phyloP scores from a whole-genome alignment of 768 basidiomycete genomes.

The Exsudoporus frostii region DNA sequence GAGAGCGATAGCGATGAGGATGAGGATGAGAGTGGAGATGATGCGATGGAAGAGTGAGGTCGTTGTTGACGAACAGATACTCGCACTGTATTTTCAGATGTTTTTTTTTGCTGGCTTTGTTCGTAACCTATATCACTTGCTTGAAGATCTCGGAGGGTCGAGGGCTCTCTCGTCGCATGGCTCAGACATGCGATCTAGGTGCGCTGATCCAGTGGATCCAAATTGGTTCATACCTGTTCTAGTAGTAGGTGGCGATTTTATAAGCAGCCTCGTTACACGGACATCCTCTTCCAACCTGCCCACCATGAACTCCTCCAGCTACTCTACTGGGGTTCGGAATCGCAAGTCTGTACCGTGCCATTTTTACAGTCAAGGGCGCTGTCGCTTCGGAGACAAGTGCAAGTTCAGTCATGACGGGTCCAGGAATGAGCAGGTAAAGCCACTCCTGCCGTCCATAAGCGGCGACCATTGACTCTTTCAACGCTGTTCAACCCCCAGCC shows the following conservation, averaged over 20 bases:
- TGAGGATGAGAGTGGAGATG: slow-evolving; percentile 59
- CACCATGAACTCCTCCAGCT: slow-evolving; percentile 9
- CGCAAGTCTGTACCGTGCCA: slow-evolving; percentile 20
- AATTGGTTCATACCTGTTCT: neutral
- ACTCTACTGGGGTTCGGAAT: neutral
- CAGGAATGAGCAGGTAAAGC: slow-evolving; percentile 8
- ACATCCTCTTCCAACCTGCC: neutral
- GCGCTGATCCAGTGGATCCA: too few relatives aligned
- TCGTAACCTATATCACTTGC: neutral
- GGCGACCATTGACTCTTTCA: neutral
- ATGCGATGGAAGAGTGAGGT: slow-evolving; percentile 50
- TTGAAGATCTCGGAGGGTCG: neutral
- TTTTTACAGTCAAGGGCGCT: slow-evolving; percentile 19
- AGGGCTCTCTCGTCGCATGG: too few relatives aligned
- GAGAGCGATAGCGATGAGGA: slow-evolving; percentile 74
- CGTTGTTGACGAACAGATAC: neutral
- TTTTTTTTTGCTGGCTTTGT: neutral
- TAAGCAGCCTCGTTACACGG: neutral
- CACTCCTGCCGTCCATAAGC: neutral
- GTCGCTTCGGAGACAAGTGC: slow-evolving; percentile 28
- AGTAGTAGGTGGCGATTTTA: neutral
- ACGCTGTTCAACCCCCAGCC: neutral
- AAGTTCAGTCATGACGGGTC: slow-evolving; percentile 20
- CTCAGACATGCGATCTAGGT: neutral
- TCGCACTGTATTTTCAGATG: neutral